Conservation (phyloP, 768 basidiomycete genomes). For the Suillus hirtellus region DNA sequence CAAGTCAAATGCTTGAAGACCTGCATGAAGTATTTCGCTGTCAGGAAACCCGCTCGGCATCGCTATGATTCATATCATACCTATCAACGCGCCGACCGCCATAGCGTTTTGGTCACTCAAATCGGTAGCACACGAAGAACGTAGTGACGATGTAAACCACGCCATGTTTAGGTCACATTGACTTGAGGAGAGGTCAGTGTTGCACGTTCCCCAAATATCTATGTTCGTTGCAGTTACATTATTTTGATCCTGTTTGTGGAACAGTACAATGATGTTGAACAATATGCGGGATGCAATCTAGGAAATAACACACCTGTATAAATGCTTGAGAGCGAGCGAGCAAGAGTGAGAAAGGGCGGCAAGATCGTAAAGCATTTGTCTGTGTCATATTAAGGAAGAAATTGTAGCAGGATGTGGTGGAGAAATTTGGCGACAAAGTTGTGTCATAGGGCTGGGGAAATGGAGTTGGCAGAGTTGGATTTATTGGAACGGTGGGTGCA, state of each 20-base stretch:
- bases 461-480: slow-evolving; percentile 63
- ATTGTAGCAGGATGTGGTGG: slow-evolving; percentile 58
- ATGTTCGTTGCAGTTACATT: slow-evolving; percentile 64
- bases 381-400: slow-evolving; percentile 81
- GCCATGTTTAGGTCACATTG: slow-evolving; percentile 70
- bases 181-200: slow-evolving; percentile 47
- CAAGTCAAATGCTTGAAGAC: slow-evolving; percentile 60
- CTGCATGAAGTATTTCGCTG: slow-evolving; percentile 32
- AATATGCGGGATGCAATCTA: slow-evolving; percentile 5
- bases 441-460: slow-evolving; percentile 79
- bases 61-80: slow-evolving; percentile 36
- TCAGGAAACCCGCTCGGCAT: background rate
- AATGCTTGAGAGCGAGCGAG: slow-evolving; percentile 55
- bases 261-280: slow-evolving; percentile 10
- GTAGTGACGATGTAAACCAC: slow-evolving; percentile 54
- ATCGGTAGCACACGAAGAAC: slow-evolving; percentile 56
- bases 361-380: slow-evolving; percentile 59
- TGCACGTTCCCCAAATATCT: slow-evolving; percentile 80
- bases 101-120: slow-evolving; percentile 50
- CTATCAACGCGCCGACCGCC: slow-evolving; percentile 54
- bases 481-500: slow-evolving; percentile 28
- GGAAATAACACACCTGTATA: slow-evolving; percentile 44
- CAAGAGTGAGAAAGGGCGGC: slow-evolving; percentile 74
- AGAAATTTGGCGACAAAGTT: slow-evolving; percentile 63
- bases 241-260: slow-evolving; percentile 54